Conservation (phyloP, 345 rosid species). For the Aethionema arabicum region DNA sequence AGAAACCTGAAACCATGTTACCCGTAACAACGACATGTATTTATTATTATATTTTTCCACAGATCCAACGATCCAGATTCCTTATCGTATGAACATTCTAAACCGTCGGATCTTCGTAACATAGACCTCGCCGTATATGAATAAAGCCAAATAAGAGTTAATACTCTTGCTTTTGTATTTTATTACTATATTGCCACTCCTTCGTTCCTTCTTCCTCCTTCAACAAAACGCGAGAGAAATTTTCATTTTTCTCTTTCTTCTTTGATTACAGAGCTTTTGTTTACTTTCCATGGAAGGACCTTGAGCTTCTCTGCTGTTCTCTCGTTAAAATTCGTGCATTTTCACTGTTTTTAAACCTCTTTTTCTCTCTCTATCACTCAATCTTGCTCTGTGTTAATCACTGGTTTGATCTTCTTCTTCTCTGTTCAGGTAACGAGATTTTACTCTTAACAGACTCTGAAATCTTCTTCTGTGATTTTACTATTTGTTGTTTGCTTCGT, state of each 20-base stretch:
- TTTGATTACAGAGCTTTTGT: slow-evolving; percentile 46
- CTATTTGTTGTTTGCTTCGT: slow-evolving; percentile 3
- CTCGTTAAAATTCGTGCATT: slow-evolving; percentile 38
- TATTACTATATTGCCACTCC: slow-evolving; percentile 27
- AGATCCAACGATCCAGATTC: slow-evolving; percentile 41
- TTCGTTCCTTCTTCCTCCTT: slow-evolving; percentile 22
- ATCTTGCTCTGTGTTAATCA: slow-evolving; percentile 10
- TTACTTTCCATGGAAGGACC: slow-evolving; percentile 60
- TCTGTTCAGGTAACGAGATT: slow-evolving; percentile 15
- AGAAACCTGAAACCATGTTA: slow-evolving; percentile 40
- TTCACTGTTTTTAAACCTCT: background rate
- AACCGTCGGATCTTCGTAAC: slow-evolving; percentile 37
- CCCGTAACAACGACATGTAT: slow-evolving; percentile 47
- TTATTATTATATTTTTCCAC: slow-evolving; percentile 30
- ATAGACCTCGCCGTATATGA: slow-evolving; percentile 7
- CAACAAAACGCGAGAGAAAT: background rate
- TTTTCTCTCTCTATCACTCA: background rate
- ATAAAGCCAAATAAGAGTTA: background rate
- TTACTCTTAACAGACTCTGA: background rate
- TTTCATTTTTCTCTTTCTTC: slow-evolving; percentile 20
- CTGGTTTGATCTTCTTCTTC: slow-evolving; percentile 28
- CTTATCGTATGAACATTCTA: slow-evolving; percentile 1
- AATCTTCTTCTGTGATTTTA: background rate
- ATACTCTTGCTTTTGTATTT: slow-evolving; percentile 25
- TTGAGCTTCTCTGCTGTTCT: slow-evolving; percentile 37